A percentile compares a stretch with the other conserved stretches of the same genome.
These are phyloP conservation scores for Geoglossum cookeanum DNA, from an alignment of 2,329 filamentous ascomycete genomes.

Conservation along the genomic window DNA sequence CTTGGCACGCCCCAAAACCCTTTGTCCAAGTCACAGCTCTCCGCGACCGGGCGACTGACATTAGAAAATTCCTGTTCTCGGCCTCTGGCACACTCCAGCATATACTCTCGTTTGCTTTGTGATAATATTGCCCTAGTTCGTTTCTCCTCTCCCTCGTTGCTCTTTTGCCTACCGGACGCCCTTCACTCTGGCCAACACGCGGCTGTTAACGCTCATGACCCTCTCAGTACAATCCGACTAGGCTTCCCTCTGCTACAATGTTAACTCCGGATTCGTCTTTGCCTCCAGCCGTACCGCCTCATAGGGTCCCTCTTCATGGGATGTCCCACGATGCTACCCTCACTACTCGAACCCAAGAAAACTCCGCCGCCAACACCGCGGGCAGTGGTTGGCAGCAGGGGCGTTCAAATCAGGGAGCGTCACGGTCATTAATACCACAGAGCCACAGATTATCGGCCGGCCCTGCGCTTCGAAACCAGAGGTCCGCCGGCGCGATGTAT, in stretches of 20 bases:
- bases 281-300: conserved; percentile 18
- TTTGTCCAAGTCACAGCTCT: not conserved
- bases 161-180: not conserved
- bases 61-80: not conserved
- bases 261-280: not conserved
- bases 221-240: not conserved
- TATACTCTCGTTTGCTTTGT: not conserved
- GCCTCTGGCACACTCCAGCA: not conserved
- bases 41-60: not conserved
- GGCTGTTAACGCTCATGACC: not conserved
- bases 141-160: not conserved
- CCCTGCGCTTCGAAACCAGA: conserved; percentile 15
- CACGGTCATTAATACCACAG: conserved; percentile 26
- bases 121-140: not conserved
- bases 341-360: conserved; percentile 39
- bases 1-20: not conserved
- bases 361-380: conserved; percentile 21
- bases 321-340: conserved; percentile 36
- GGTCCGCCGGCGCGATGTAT: conserved; percentile 9
- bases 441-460: conserved; percentile 14
- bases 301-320: not conserved
- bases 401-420: conserved; percentile 22
- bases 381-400: conserved; percentile 18
- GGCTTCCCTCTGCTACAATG: not conserved
- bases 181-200: not conserved